Evolutionary conservation across 495 filamentous ascomycete genomes (phyloP).

Genomic region (Penicillium cataractarum): DNA sequence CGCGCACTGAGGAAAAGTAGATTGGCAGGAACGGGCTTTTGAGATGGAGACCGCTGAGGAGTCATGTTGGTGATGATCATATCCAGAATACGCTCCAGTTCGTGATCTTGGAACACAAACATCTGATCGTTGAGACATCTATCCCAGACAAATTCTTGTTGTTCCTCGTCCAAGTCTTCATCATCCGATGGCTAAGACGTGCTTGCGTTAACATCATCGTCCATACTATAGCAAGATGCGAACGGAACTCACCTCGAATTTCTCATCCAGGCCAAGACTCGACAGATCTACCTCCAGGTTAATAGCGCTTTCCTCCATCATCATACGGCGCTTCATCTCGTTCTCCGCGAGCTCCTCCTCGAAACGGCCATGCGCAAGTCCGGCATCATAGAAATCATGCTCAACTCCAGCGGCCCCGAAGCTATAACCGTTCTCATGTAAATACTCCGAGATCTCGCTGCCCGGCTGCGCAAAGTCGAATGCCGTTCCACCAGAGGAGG

Average conservation of each 20-base stretch:
- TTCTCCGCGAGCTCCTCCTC: slow-evolving; percentile 98
- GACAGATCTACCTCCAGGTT: slow-evolving; percentile 97
- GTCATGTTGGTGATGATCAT: slow-evolving; percentile 99
- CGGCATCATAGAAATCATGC: slow-evolving; percentile 94
- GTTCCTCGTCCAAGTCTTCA: slow-evolving; percentile 79
- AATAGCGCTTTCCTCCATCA: slow-evolving; percentile 99
- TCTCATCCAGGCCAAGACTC: slow-evolving; percentile 93
- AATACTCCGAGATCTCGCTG: slow-evolving; percentile 93
- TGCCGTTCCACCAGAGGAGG: slow-evolving; percentile 89
- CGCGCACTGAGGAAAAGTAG: slow-evolving; percentile 93
- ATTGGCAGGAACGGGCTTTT: slow-evolving; percentile 97
- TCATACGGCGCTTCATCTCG: slow-evolving; percentile 94
- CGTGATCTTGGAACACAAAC: slow-evolving; percentile 98
- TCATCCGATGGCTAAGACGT: slow-evolving; percentile 65
- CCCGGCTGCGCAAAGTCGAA: slow-evolving; percentile 94
- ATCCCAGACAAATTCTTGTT: slow-evolving; percentile 97
- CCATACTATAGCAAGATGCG: too few species aligned
- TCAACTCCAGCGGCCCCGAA: slow-evolving; percentile 85
- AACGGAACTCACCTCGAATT: slow-evolving; percentile 74
- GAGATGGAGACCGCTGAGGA: slow-evolving; percentile 88
- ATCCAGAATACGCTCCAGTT: slow-evolving; percentile 85
- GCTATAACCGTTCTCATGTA: slow-evolving; percentile 90
- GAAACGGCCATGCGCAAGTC: slow-evolving; percentile 90
- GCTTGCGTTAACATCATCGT: slow-evolving; percentile 5
- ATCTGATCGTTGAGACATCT: slow-evolving; percentile 96